Percentiles rank a stretch among this genome's conserved stretches.
Evolutionary conservation across 345 rosid species (phyloP).

Genomic region (Gossypium stocksii): DNA sequence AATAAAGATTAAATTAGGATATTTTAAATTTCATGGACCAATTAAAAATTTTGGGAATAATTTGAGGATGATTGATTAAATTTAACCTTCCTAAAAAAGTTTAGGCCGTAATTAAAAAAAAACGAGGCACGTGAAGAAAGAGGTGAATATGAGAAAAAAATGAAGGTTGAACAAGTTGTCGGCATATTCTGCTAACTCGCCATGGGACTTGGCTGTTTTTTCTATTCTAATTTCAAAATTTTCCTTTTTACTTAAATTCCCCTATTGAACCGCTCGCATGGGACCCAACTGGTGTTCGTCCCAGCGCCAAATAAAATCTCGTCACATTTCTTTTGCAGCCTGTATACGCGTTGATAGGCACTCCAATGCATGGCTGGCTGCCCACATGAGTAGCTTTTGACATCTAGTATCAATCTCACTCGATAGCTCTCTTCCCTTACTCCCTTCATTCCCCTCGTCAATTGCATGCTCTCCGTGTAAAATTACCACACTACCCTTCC

Average conservation of each 20-base stretch:
- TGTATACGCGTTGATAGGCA: conserved; percentile 4
- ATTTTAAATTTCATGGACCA: too few relatives aligned
- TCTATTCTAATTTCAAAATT: background rate
- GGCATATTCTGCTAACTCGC: conserved; percentile 36
- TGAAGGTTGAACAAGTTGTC: conserved; percentile 30
- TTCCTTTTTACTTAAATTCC: background rate
- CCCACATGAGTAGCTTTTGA: conserved; percentile 25
- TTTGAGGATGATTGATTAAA: background rate
- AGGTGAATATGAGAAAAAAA: background rate
- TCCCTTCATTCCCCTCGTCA: background rate
- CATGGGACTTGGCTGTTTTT: conserved; percentile 29
- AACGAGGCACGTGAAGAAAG: background rate
- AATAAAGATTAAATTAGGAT: too few relatives aligned
- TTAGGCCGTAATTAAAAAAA: background rate
- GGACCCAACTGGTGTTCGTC: conserved; percentile 11
- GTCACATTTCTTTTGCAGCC: conserved; percentile 16
- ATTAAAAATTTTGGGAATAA: background rate
- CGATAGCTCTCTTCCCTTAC: conserved; percentile 21
- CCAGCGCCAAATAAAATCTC: background rate
- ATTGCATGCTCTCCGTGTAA: background rate
- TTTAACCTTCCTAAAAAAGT: too few relatives aligned
- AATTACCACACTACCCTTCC: background rate
- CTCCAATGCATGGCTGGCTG: background rate
- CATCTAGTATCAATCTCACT: conserved; percentile 21
- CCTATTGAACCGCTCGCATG: conserved; percentile 34